Base-by-base conservation (phyloP, 108 stramenopile genomes). In the Nitzschia sp. region DNA sequence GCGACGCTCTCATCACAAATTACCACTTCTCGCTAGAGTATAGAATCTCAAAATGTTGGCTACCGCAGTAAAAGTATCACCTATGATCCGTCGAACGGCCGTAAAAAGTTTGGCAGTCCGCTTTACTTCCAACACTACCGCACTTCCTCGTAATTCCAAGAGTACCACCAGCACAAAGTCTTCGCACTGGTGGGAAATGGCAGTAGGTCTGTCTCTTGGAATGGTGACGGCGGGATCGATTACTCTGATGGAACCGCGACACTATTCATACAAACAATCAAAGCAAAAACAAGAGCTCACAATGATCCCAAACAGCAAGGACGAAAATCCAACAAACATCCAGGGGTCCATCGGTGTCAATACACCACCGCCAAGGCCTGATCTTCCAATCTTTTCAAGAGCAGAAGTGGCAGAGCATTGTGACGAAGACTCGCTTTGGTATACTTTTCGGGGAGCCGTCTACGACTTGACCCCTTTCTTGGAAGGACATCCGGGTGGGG, bases 401-500 rank as follows among this genome's bases (percentile, higher is more conserved):
- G 68, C 63, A 42, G 75, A 76, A 54, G 59, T 81, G 23, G 65
- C 59, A 18, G 76, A 77, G 62, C 76, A 77, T 28, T 79, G 67
- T 26, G 86, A 82, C 5, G 83, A 86, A 19, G 54, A 78, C 28
- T 89, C 81, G 54, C 74, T 91, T 23, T 87, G 83, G 51, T 91
- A 80, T 25, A 66, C 66, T 34, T 66, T 66, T 47, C 66, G 66
- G 0, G 66, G 66, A 2, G 66, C 29, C 1, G 91, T 95, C 28
- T 95, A 91, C 71, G 94, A 95, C 72, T 67, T 95, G 28, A 92
- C 91, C 9, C 46, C 72, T 17, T 95, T 95, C 66, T 34, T 59
- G 29, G 32, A 72, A 34, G 81, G 76, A 21, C 80, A 81, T 58
- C 82, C 82, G 2, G 80, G 80, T 47, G 91, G 94, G 13, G 49